Base-by-base conservation (phyloP, 768 basidiomycete species). In the Piloderma croceum region DNA sequence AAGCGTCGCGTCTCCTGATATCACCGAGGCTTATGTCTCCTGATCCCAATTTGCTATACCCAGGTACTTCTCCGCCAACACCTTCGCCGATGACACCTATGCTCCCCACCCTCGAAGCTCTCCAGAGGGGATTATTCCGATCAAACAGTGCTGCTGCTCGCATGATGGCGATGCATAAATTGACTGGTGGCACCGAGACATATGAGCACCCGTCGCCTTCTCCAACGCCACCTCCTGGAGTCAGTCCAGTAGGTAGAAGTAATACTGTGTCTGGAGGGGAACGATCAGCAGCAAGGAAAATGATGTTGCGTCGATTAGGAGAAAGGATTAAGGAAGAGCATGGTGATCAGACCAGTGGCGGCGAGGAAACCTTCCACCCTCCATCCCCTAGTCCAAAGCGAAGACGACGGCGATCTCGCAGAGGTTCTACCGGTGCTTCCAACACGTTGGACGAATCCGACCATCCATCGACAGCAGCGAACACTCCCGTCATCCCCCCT, bases 61-160 rank as follows among this genome's bases (percentile, higher is more conserved):
- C 81, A n/a, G 77, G 76, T 11, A 73, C 77, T 13, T 75, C 81
- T 4, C 76, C 81, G 3, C 69, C 81, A 6, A 81, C 79, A 3
- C 83, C 85, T 13, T 75, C 81, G 5, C 76, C 81, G 3, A 69
- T 81, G 6, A 81, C 79, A 3, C 83, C 85, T 13, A 59, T 78
- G 51, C 60, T 84, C 24, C 89, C 89, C 0, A 77, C 86, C 3
- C 69, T 94, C 5, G 84, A 89, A 52, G 85, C 83, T 17, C 65
- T 93, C 25, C 81, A 82, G 55, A 77, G 70, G 52, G 83, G 83
- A 12, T 74, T 96, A 3, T 81, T 88, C 54, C 81, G 92, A 15
- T 93, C 92, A 2, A 92, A 93, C 57, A 93, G 91, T 53, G 88
- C 79, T 9, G 71, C 87, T 83, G 54, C 79, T 78, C 68, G 85